Percentiles rank a stretch among this genome's conserved stretches.
Conservation (phyloP, 768 basidiomycete genomes). For the Psilocybe cyanescens region DNA sequence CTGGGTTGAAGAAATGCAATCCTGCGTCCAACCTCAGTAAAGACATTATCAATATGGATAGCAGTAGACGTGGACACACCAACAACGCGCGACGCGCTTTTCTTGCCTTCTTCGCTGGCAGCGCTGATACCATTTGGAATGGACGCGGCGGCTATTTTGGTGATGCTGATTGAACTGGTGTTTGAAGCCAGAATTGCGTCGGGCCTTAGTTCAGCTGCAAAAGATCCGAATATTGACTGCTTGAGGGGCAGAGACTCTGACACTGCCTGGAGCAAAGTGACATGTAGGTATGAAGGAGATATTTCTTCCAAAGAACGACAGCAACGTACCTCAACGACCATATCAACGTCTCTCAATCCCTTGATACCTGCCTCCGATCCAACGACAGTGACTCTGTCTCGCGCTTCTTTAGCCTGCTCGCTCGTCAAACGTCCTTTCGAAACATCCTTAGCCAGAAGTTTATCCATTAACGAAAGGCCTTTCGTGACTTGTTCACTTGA, state of each 20-base stretch:
- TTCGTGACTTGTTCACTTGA: constrained; percentile 74
- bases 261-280: constrained; percentile 62
- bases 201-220: constrained; percentile 70
- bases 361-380: constrained; percentile 50
- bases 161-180: constrained; percentile 93
- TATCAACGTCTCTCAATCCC: constrained; percentile 78
- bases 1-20: constrained; percentile 95
- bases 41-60: background rate
- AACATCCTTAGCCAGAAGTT: constrained; percentile 88
- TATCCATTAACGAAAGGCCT: constrained; percentile 76
- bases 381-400: constrained; percentile 65
- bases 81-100: constrained; percentile 76
- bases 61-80: constrained; percentile 48
- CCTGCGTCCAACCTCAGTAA: constrained; percentile 41
- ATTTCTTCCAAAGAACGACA: background rate
- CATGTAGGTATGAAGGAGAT: background rate
- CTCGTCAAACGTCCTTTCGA: constrained; percentile 75
- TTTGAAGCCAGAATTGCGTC: constrained; percentile 88
- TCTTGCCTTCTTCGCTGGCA: constrained; percentile 65
- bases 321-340: constrained; percentile 79
- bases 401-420: constrained; percentile 74
- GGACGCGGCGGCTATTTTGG: constrained; percentile 87
- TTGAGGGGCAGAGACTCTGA: constrained; percentile 86
- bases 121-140: constrained; percentile 60
- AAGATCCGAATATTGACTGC: constrained; percentile 69